Evolutionary conservation across 805 yeast species (phyloP).

Genomic region (Ogataea philodendri): DNA sequence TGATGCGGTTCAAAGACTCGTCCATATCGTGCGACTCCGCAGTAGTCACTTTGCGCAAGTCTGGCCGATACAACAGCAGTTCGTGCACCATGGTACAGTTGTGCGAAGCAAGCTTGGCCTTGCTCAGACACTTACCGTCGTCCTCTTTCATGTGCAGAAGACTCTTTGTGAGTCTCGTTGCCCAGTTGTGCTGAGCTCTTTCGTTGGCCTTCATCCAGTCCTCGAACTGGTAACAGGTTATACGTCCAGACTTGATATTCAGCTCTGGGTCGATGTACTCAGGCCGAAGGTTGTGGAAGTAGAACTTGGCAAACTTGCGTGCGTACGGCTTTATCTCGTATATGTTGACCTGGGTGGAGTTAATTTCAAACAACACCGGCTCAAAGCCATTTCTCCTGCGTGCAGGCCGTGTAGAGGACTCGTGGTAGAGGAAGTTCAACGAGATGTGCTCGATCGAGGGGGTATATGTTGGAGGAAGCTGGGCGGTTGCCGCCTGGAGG

Average conservation of each 20-base stretch:
- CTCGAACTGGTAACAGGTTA: background rate
- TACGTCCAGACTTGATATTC: conserved; percentile 22
- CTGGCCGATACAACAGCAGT: conserved; percentile 14
- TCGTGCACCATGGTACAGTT: conserved; percentile 14
- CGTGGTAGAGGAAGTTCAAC: conserved; percentile 22
- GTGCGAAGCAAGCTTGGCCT: conserved; percentile 9
- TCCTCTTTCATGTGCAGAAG: background rate
- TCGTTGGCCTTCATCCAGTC: conserved; percentile 3
- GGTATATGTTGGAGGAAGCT: conserved; percentile 23
- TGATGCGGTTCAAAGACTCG: conserved; percentile 9
- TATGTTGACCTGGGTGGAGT: conserved; percentile 34
- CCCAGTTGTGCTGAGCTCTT: background rate
- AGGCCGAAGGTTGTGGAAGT: conserved; percentile 25
- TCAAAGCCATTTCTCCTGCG: conserved; percentile 5
- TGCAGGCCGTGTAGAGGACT: conserved; percentile 7
- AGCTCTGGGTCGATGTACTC: conserved; percentile 29
- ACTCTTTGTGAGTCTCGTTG: conserved; percentile 3
- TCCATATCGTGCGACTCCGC: conserved; percentile 9
- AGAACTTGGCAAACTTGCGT: conserved; percentile 19
- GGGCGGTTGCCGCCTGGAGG: conserved; percentile 2
- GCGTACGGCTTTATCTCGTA: conserved; percentile 20
- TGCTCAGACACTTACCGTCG: background rate
- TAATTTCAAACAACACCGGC: conserved; percentile 32
- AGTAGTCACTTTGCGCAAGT: conserved; percentile 12
- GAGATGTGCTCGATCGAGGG: conserved; percentile 30